These are phyloP conservation scores for Phytophthora pistaciae DNA, from an alignment of 352 stramenopile genomes.

Conservation along the genomic window DNA sequence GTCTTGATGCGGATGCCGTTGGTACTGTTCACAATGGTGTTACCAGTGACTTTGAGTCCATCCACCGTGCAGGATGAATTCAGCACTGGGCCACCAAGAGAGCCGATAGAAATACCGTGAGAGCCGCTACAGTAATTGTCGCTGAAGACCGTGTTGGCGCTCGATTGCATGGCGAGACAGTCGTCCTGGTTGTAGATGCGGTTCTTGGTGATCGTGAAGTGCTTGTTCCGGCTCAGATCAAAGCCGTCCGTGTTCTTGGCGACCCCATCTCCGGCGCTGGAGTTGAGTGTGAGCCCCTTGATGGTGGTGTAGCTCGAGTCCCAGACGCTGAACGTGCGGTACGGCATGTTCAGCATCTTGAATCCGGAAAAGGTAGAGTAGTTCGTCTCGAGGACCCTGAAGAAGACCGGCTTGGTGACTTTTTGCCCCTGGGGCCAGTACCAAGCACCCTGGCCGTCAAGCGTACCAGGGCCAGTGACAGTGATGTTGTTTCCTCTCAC, in stretches of 20 bases:
- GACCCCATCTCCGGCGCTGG: background rate
- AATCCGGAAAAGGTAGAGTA: background rate
- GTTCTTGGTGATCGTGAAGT: background rate
- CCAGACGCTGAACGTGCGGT: background rate
- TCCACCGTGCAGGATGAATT: background rate
- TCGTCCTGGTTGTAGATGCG: constrained; percentile 1
- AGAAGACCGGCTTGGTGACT: background rate
- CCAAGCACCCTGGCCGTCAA: background rate
- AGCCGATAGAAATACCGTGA: constrained; percentile 20
- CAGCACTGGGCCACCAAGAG: background rate
- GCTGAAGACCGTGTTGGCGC: background rate
- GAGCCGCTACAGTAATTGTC: constrained; percentile 10
- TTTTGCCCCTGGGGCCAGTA: background rate
- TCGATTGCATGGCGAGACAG: constrained; percentile 2
- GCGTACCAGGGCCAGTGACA: background rate
- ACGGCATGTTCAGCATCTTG: background rate
- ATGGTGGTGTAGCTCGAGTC: background rate
- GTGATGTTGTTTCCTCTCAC: background rate
- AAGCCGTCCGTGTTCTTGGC: background rate
- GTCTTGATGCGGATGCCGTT: constrained; percentile 12
- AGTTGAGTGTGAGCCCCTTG: background rate
- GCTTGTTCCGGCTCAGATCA: background rate
- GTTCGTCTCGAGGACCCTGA: background rate
- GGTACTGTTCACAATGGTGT: constrained; percentile 20
- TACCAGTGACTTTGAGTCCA: constrained; percentile 3